A percentile compares a stretch with the other conserved stretches of the same genome.
These are phyloP conservation scores for Suillus bovinus DNA, from an alignment of 768 basidiomycete species.

Conservation along the genomic window DNA sequence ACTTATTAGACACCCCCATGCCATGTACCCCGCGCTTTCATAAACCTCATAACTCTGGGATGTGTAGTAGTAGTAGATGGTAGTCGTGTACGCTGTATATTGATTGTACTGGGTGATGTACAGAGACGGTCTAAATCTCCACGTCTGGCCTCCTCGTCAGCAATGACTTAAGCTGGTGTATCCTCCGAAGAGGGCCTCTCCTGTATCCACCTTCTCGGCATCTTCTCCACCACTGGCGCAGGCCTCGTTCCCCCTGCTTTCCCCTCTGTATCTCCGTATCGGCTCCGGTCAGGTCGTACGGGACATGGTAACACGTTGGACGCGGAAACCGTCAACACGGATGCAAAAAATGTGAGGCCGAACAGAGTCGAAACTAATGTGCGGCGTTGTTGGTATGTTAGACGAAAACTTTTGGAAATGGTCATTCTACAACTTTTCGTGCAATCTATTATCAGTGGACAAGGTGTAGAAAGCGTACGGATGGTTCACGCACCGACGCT, in stretches of 20 bases:
- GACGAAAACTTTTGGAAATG: constrained; percentile 55
- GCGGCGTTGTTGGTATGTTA: constrained; percentile 60
- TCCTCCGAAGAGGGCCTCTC: constrained; percentile 44
- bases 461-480: too few species aligned
- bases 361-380: constrained; percentile 79
- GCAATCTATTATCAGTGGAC: background rate
- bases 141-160: background rate
- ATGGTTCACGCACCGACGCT: constrained; percentile 18
- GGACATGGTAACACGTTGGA: constrained; percentile 82
- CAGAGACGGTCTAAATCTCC: background rate
- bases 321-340: constrained; percentile 77
- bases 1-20: background rate
- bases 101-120: background rate
- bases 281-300: constrained; percentile 56
- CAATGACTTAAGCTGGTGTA: constrained; percentile 11
- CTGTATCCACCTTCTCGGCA: constrained; percentile 80
- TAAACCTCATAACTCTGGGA: constrained; percentile 1
- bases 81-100: background rate
- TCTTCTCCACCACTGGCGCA: constrained; percentile 54
- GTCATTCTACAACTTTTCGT: constrained; percentile 50
- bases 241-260: constrained; percentile 25
- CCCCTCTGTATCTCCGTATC: constrained; percentile 57
- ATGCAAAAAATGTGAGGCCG: constrained; percentile 75
- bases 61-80: constrained; percentile 1
- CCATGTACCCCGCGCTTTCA: background rate